A percentile compares a stretch with the other conserved stretches of the same genome.
phyloP scores from a whole-genome alignment of 2,329 filamentous ascomycete genomes.

The Falciphora oryzae region DNA sequence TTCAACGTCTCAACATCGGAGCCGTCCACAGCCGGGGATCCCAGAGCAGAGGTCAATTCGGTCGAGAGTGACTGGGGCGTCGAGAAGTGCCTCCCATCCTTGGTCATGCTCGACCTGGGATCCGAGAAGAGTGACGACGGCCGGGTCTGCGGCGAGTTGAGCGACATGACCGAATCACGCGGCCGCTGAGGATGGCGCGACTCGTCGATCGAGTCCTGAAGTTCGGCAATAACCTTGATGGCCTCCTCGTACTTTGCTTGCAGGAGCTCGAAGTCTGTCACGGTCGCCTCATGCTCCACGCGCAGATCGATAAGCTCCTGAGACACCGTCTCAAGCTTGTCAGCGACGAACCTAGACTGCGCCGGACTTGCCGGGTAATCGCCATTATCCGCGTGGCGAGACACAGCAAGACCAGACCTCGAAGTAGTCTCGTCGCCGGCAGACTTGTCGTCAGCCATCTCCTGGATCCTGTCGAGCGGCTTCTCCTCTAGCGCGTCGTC shows the following conservation, averaged over 20 bases:
- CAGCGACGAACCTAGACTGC: conserved; percentile 79
- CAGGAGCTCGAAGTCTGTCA: conserved; percentile 75
- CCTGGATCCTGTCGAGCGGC: conserved; percentile 25
- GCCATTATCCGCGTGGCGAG: conserved; percentile 5
- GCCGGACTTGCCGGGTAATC: conserved; percentile 60
- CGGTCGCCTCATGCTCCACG: conserved; percentile 79
- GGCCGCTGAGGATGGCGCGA: conserved; percentile 55
- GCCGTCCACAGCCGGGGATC: conserved; percentile 62
- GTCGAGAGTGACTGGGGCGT: conserved; percentile 90
- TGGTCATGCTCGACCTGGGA: conserved; percentile 62
- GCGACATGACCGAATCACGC: conserved; percentile 52
- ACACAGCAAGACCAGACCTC: neutral
- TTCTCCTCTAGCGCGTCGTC: conserved; percentile 25
- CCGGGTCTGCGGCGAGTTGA: conserved; percentile 46
- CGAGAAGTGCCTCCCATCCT: conserved; percentile 60
- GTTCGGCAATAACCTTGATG: conserved; percentile 70
- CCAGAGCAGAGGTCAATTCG: conserved; percentile 84
- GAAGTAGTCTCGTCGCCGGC: conserved; percentile 2
- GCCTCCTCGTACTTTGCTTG: conserved; percentile 89
- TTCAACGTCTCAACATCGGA: conserved; percentile 53
- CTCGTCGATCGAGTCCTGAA: conserved; percentile 83
- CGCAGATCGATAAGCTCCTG: conserved; percentile 88
- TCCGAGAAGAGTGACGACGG: conserved; percentile 84
- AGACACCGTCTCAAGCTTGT: conserved; percentile 86
- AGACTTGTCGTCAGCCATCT: conserved; percentile 21